phyloP scores from a whole-genome alignment of 2,329 filamentous ascomycete genomes.

The Raffaelea ambrosiae region DNA sequence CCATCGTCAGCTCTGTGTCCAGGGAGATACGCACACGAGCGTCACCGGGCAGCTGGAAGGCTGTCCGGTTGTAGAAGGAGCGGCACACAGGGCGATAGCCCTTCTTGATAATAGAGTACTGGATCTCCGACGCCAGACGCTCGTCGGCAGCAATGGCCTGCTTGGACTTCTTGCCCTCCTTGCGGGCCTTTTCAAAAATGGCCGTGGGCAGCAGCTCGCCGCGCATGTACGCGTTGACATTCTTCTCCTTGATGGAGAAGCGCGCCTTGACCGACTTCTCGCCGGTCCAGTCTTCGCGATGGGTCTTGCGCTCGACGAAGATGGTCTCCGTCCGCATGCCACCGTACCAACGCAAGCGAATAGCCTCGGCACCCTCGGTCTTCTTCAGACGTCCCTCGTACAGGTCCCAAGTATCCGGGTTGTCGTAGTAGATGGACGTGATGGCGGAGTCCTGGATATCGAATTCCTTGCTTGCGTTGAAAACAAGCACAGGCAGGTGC shows the following conservation, averaged over 20 bases:
- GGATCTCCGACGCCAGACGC: constrained; percentile 80
- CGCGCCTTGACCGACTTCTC: constrained; percentile 98
- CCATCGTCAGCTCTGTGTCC: constrained; percentile 92
- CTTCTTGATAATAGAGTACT: constrained; percentile 85
- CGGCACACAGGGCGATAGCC: constrained; percentile 83
- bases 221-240: constrained; percentile 82
- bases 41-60: constrained; percentile 94
- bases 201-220: constrained; percentile 78
- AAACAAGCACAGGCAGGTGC: constrained; percentile 92
- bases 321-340: constrained; percentile 93
- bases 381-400: constrained; percentile 95
- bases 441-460: constrained; percentile 86
- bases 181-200: constrained; percentile 93
- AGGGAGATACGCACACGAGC: constrained; percentile 93
- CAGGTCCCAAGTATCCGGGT: constrained; percentile 85
- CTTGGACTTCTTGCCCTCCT: constrained; percentile 87
- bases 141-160: constrained; percentile 89
- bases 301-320: constrained; percentile 95
- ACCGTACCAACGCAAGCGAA: constrained; percentile 94
- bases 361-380: constrained; percentile 93
- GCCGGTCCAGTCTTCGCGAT: constrained; percentile 97
- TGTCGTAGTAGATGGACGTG: constrained; percentile 98
- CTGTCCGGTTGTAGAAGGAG: constrained; percentile 96
- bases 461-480: constrained; percentile 96
- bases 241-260: constrained; percentile 93